A percentile compares a stretch with the other conserved stretches of the same genome.
phyloP scores from a whole-genome alignment of 495 filamentous ascomycete genomes.

The Penicillium odoratum region DNA sequence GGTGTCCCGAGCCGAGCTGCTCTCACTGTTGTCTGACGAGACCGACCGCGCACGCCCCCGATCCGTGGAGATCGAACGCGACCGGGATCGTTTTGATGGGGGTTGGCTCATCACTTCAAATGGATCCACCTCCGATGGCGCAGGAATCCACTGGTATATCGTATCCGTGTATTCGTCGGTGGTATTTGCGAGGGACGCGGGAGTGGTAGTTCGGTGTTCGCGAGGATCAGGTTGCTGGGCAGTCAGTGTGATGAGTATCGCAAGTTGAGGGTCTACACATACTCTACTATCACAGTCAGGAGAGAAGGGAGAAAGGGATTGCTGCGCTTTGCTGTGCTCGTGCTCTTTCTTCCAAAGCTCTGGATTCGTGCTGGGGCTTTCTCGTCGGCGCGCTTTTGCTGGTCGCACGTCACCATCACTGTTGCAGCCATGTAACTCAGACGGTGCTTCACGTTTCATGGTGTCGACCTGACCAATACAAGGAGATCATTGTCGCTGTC shows the following conservation, averaged over 20 bases:
- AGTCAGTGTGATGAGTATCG: slow-evolving; percentile 4
- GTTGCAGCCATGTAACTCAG: slow-evolving; percentile 6
- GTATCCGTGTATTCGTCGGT: slow-evolving; percentile 1
- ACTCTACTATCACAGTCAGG: slow-evolving; percentile 2
- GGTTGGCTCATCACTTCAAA: slow-evolving; percentile 5
- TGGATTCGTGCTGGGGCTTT: slow-evolving; percentile 8
- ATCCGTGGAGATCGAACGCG: slow-evolving; percentile 10
- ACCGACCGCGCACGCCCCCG: slow-evolving; percentile 4
- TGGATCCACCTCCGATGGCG: slow-evolving; percentile 6
- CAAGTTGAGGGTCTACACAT: slow-evolving; percentile 2
- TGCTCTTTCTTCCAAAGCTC: slow-evolving; percentile 3
- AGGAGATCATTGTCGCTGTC: slow-evolving; percentile 2
- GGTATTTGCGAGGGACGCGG: slow-evolving; percentile 1
- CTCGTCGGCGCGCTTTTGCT: slow-evolving; percentile 8
- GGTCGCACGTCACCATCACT: slow-evolving; percentile 6
- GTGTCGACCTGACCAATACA: slow-evolving; percentile 1
- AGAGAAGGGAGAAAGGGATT: slow-evolving; percentile 4
- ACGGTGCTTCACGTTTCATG: slow-evolving; percentile 9
- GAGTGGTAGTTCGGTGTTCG: background rate
- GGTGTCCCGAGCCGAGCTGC: slow-evolving; percentile 10
- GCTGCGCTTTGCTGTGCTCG: slow-evolving; percentile 4
- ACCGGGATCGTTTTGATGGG: too few species aligned
- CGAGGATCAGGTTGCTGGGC: slow-evolving; percentile 7
- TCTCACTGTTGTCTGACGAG: slow-evolving; percentile 7
- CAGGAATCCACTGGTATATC: slow-evolving; percentile 11